Evolutionary conservation across 176 grass and related monocot species (phyloP).

Genomic region (Thalia dealbata): DNA sequence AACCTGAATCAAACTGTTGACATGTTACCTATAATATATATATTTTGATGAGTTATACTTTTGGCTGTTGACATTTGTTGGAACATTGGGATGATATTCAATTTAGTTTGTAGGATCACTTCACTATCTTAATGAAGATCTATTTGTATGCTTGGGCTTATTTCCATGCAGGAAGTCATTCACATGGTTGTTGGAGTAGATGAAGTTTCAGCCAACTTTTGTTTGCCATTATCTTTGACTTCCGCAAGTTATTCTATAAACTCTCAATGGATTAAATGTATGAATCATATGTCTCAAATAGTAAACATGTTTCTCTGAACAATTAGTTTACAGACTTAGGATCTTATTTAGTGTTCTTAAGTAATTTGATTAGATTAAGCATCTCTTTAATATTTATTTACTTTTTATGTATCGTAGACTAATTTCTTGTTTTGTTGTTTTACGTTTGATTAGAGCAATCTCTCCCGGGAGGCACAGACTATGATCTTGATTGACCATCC

Average conservation of each 20-base stretch:
- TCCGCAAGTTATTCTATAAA: background rate
- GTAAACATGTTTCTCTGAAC: background rate
- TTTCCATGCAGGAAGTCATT: background rate
- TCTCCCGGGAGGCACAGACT: slow-evolving; percentile 82
- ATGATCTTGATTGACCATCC: slow-evolving; percentile 92
- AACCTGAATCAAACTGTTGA: background rate
- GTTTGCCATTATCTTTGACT: background rate
- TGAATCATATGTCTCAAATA: background rate
- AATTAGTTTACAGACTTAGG: background rate
- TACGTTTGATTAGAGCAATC: slow-evolving; percentile 47
- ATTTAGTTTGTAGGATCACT: background rate
- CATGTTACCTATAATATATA: background rate
- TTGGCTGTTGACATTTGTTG: background rate
- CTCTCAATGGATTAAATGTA: background rate
- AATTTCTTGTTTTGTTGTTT: background rate
- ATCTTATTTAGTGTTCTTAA: background rate
- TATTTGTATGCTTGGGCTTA: background rate
- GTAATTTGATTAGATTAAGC: background rate
- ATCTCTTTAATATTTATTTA: background rate
- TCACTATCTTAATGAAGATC: background rate
- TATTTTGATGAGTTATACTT: background rate
- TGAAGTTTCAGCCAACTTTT: background rate
- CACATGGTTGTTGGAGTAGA: background rate
- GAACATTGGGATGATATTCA: background rate
- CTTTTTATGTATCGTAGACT: background rate